Conservation (phyloP, 2,329 filamentous ascomycete genomes). For the Colletotrichum sublineola region DNA sequence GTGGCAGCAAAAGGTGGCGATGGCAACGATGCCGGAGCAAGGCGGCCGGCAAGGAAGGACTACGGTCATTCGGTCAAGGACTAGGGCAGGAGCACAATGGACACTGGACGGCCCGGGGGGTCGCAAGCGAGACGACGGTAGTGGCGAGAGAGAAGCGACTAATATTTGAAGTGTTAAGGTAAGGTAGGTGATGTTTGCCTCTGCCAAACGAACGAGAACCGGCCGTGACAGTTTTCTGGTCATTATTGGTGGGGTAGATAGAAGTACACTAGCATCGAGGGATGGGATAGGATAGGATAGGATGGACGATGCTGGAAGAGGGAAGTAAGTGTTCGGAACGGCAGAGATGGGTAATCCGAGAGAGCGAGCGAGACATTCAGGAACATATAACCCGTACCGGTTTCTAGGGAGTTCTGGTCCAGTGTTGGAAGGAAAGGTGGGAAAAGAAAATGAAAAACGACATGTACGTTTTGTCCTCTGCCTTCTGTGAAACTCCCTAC, state of each 20-base stretch:
- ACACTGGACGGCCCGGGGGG: too few species aligned
- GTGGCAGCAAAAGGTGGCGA: slow-evolving; percentile 11
- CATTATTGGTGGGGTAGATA: neutral
- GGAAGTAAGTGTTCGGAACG: too few species aligned
- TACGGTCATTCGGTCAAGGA: neutral
- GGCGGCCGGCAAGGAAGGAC: neutral
- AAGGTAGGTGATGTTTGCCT: neutral
- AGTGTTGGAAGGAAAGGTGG: neutral
- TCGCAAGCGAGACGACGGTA: slow-evolving; percentile 32
- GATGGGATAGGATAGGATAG: too few species aligned
- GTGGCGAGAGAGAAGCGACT: neutral
- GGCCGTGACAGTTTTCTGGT: neutral
- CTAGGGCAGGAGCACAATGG: neutral
- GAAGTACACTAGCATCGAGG: neutral
- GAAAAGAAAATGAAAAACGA: neutral
- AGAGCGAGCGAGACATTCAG: neutral
- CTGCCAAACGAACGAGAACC: neutral
- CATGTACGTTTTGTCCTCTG: neutral
- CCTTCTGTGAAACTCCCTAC: neutral
- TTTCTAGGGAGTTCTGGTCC: neutral
- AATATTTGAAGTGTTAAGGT: too few species aligned
- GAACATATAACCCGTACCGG: neutral
- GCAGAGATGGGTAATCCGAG: neutral
- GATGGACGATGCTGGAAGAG: neutral
- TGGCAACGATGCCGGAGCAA: neutral